Base-by-base conservation (phyloP, 805 yeast species). In the Suhomyces sp. region DNA sequence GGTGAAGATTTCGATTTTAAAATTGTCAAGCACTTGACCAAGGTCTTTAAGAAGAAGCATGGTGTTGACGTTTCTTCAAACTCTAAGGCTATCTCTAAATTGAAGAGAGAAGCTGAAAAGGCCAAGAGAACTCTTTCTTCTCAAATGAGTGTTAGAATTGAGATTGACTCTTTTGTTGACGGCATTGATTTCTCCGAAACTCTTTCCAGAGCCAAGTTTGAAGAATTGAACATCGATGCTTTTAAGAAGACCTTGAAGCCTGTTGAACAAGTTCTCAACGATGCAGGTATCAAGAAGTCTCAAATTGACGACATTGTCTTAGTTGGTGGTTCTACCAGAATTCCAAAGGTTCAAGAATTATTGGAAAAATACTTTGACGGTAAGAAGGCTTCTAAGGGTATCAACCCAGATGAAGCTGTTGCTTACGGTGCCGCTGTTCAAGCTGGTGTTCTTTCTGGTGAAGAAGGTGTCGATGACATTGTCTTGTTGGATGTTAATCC, bases 381-480 rank as follows among this genome's bases (percentile, higher is more conserved):
- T 61, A 75, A 75, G 70, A 73, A 73, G 64, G 77, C 76, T 43
- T 72, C 77, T 54, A 74, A 74, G 67, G 77, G 78, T 64, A 75
- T 75, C 57, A 75, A 75, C 68, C 79, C 79, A 17, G 79, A 75
- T 63, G 79, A 75, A 68, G 79, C 79, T 59, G 79, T 75, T 59
- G 79, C 79, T 39, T 75, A 74, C 65, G 79, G 79, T 70, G 98
- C 98, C 69, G 97, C 98, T 69, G 97, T 92, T 68, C 97, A 92
- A 83, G 98, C 97, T 81, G 97, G 97, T 73, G 89, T 93, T 80
- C 84, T 92, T 78, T 88, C 97, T 64, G 97, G 97, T 81, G 84
- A 82, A 91, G 94, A 87, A 59, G 96, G 90, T 77, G 91, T 97
- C 75, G 90, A 92, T 80, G 97, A 90, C 80, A 84, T 92, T 75